Percentiles rank a stretch among this genome's conserved stretches.
phyloP scores from a whole-genome alignment of 306 rosid genomes.

The Dryas drummondii region DNA sequence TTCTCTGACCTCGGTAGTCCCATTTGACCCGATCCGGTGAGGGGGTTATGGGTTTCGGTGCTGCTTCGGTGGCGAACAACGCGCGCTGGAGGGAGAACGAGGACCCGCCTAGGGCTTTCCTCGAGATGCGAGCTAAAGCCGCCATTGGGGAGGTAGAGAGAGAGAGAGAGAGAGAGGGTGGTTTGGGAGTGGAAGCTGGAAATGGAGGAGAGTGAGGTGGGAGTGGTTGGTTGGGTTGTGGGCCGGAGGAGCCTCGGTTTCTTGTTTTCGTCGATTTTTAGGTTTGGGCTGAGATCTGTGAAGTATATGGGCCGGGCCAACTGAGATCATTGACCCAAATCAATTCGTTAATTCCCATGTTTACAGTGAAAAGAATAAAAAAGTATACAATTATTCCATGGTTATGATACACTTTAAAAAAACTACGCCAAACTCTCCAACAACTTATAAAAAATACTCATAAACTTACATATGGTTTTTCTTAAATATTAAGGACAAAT shows the following conservation, averaged over 20 bases:
- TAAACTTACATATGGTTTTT: too few relatives aligned
- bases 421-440: too few relatives aligned
- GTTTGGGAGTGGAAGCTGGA: constrained; percentile 17
- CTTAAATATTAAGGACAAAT: too few relatives aligned
- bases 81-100: constrained; percentile 40
- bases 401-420: too few relatives aligned
- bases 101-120: constrained; percentile 44
- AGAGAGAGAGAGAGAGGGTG: constrained; percentile 17
- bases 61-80: constrained; percentile 53
- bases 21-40: constrained; percentile 83
- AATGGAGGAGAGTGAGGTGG: constrained; percentile 4
- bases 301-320: too few relatives aligned
- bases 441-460: too few relatives aligned
- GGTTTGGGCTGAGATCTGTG: not conserved
- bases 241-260: not conserved
- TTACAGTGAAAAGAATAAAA: too few relatives aligned
- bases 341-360: too few relatives aligned
- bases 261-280: not conserved
- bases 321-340: too few relatives aligned
- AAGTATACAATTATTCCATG: too few relatives aligned
- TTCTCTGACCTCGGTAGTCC: constrained; percentile 99
- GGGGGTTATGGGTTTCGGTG: constrained; percentile 35
- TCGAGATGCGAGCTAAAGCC: constrained; percentile 73
- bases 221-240: constrained; percentile 2
- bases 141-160: constrained; percentile 42